Evolutionary conservation across 306 rosid species (phyloP), one percentile per base, ranked within the genome.

Genomic region (Ziziphus jujuba): DNA sequence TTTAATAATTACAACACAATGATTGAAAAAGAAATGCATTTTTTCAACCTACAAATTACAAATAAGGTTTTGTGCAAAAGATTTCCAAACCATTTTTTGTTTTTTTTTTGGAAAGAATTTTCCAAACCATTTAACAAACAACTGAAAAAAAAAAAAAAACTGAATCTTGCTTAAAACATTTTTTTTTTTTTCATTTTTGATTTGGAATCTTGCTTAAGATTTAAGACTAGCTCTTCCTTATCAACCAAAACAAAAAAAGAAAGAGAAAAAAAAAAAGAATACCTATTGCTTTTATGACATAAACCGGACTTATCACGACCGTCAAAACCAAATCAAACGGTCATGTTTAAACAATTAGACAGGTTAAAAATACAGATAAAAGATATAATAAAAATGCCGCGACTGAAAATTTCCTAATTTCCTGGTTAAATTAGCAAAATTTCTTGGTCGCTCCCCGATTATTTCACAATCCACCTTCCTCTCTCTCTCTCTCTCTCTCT

Each of bases 171-270:
- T 28, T 28, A 28, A n/a, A 28, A 28, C 33, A 28, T 28, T 28
- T 28, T 4, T 2, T 2, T n/a, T 28, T 28, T 28, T 28, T 28
- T 28, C 33, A 1, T 28, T 28, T 28, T 28, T 28, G 33, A 28
- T 28, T 28, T 28, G 33, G 33, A 28, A 28, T 28, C 33, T 70
- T 70, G 74, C 67, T 70, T 59, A 49, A 34, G 50, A 4, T 17
- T 9, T 20, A 48, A 70, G 59, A 28, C 4, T 28, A 28, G 2
- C 4, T 28, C 33, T 28, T 28, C 4, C 33, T 28, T 28, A 28
- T 28, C 33, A 28, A 4, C 33, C 33, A 28, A 28, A 28, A 28
- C 2, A 1, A 28, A 28, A 28, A 28, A 28, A 28, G 2, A 28
- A 28, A 28, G 4, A 28, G 2, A 36, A 14, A 38, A 48, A 28